A percentile compares a stretch with the other conserved stretches of the same genome.
phyloP scores from a whole-genome alignment of 768 basidiomycete species.

The Boletus rufocinnamomeus region DNA sequence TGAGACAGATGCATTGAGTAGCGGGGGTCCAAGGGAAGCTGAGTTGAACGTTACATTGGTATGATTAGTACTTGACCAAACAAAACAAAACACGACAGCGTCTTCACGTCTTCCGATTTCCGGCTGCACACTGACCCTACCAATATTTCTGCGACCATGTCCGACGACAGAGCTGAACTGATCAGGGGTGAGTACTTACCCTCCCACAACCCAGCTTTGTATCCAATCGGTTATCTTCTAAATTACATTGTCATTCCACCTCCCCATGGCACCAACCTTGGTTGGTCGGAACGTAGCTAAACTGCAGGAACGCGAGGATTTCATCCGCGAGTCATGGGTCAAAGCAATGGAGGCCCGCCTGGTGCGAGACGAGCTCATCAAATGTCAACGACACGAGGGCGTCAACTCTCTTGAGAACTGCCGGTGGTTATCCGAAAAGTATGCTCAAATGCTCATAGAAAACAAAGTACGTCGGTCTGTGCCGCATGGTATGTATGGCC shows the following conservation, averaged over 20 bases:
- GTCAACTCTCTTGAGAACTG: conserved; percentile 92
- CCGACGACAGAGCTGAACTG: conserved; percentile 37
- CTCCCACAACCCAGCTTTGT: not conserved
- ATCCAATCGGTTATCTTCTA: not conserved
- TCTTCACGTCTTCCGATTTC: conserved; percentile 1
- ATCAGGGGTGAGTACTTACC: conserved; percentile 34
- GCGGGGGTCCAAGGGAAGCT: not conserved
- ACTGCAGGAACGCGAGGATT: conserved; percentile 67
- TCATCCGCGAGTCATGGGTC: conserved; percentile 91
- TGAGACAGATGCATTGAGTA: not conserved
- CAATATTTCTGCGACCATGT: conserved; percentile 24
- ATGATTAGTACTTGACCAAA: conserved; percentile 7
- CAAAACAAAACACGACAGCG: conserved; percentile 15
- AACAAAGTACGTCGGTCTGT: conserved; percentile 61
- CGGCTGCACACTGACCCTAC: not conserved
- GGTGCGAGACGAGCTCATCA: conserved; percentile 83
- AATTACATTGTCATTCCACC: not conserved
- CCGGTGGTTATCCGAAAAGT: conserved; percentile 81
- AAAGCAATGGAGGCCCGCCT: conserved; percentile 91
- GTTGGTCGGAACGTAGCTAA: conserved; percentile 44
- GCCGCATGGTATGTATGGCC: not conserved
- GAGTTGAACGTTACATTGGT: not conserved
- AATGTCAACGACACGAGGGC: conserved; percentile 88
- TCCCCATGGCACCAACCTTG: not conserved
- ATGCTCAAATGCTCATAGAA: conserved; percentile 73